These are phyloP conservation scores for Stellera chamaejasme DNA, from an alignment of 345 rosid genomes.

Conservation along the genomic window DNA sequence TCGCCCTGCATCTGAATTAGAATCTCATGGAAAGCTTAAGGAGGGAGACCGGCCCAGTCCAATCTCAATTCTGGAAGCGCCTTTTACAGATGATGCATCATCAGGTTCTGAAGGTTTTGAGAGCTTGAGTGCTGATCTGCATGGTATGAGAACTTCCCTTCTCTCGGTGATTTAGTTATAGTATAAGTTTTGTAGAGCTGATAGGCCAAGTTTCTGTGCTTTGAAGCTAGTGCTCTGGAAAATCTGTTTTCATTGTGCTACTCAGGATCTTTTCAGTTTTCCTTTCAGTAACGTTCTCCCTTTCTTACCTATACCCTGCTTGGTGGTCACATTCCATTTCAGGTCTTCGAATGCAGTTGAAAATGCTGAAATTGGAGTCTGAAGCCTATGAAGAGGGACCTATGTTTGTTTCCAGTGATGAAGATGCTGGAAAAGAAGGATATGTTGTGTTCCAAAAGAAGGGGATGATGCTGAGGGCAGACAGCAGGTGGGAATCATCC, in stretches of 20 bases:
- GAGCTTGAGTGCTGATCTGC: constrained; percentile 75
- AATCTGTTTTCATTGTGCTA: no score
- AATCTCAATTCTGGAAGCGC: constrained; percentile 72
- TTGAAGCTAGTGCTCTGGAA: no score
- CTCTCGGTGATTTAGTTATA: no score
- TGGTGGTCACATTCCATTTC: constrained; percentile 3
- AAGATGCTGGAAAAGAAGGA: constrained; percentile 33
- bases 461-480: constrained; percentile 17
- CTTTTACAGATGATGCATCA: constrained; percentile 56
- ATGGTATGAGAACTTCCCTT: constrained; percentile 32
- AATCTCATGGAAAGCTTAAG: constrained; percentile 48
- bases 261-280: no score
- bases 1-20: constrained; percentile 31
- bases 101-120: constrained; percentile 83
- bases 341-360: constrained; percentile 91
- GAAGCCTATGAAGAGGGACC: constrained; percentile 50
- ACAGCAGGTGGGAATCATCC: constrained; percentile 37
- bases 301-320: neutral
- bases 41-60: constrained; percentile 92
- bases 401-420: constrained; percentile 56
- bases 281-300: no score
- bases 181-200: no score
- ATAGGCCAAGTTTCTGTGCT: no score
- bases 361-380: constrained; percentile 67
- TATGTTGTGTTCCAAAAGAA: constrained; percentile 24